phyloP scores from a whole-genome alignment of 768 basidiomycete species.

The Cyclocybe aegerita region DNA sequence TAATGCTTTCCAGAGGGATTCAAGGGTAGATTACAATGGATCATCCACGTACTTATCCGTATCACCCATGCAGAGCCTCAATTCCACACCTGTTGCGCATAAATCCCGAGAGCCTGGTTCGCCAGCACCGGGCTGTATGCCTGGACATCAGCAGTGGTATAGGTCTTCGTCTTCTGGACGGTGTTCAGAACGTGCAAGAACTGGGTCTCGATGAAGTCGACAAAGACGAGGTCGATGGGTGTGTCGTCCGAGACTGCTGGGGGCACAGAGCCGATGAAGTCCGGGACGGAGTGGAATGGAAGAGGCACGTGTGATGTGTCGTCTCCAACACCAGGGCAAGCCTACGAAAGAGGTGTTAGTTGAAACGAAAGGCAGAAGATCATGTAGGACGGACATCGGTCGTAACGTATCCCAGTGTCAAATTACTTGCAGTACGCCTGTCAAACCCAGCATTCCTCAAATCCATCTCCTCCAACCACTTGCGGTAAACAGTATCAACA shows the following conservation, averaged over 20 bases:
- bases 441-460: constrained; percentile 30
- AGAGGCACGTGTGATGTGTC: constrained; percentile 66
- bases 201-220: constrained; percentile 61
- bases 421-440: constrained; percentile 42
- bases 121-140: constrained; percentile 54
- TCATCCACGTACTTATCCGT: too few relatives aligned
- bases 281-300: constrained; percentile 51
- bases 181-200: constrained; percentile 55
- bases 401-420: constrained; percentile 78
- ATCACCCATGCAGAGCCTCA: constrained; percentile 9
- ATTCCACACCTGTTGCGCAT: constrained; percentile 50
- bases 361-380: background rate
- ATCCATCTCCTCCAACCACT: constrained; percentile 63
- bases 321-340: constrained; percentile 75
- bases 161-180: constrained; percentile 49
- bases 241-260: constrained; percentile 50
- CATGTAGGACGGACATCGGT: constrained; percentile 45
- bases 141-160: constrained; percentile 48
- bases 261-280: constrained; percentile 57
- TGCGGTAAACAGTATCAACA: constrained; percentile 48
- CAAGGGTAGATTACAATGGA: too few relatives aligned
- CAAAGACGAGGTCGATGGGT: constrained; percentile 72
- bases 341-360: constrained; percentile 28
- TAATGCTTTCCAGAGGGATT: too few relatives aligned
- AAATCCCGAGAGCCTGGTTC: constrained; percentile 54